A percentile compares a stretch with the other conserved stretches of the same genome.
Conservation (phyloP, 2,329 filamentous ascomycete species). For the Epichloe festucae region DNA sequence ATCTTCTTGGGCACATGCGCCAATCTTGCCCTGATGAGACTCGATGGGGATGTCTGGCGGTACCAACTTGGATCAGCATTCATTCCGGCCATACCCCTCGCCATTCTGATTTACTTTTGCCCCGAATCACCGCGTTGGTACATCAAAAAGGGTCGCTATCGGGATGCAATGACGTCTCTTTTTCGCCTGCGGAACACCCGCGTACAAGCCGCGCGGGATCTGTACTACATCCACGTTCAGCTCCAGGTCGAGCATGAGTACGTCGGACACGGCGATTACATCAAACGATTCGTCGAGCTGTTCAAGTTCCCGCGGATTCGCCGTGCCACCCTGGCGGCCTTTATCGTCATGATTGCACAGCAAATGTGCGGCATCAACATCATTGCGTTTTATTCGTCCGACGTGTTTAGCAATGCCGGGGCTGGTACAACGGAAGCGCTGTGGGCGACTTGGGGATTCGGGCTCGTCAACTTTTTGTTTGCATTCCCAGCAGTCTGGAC, state of each 20-base stretch:
- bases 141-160: constrained; percentile 52
- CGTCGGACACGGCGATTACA: constrained; percentile 39
- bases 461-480: constrained; percentile 44
- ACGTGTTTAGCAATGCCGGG: constrained; percentile 45
- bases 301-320: constrained; percentile 58
- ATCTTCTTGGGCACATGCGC: constrained; percentile 49
- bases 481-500: constrained; percentile 46
- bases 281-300: constrained; percentile 49
- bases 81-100: constrained; percentile 42
- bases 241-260: constrained; percentile 45
- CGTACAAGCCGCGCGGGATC: constrained; percentile 46
- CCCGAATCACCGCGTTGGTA: constrained; percentile 54
- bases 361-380: constrained; percentile 62
- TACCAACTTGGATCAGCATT: constrained; percentile 53
- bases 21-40: constrained; percentile 35
- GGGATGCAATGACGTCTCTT: constrained; percentile 45
- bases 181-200: constrained; percentile 37
- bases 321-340: constrained; percentile 63
- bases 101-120: constrained; percentile 50
- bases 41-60: constrained; percentile 38
- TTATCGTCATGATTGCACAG: constrained; percentile 68
- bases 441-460: constrained; percentile 45
- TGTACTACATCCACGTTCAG: constrained; percentile 53
- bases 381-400: constrained; percentile 63
- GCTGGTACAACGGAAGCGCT: constrained; percentile 42